phyloP scores from a whole-genome alignment of 2,329 filamentous ascomycete species.

The Monilinia vaccinii-corymbosi region DNA sequence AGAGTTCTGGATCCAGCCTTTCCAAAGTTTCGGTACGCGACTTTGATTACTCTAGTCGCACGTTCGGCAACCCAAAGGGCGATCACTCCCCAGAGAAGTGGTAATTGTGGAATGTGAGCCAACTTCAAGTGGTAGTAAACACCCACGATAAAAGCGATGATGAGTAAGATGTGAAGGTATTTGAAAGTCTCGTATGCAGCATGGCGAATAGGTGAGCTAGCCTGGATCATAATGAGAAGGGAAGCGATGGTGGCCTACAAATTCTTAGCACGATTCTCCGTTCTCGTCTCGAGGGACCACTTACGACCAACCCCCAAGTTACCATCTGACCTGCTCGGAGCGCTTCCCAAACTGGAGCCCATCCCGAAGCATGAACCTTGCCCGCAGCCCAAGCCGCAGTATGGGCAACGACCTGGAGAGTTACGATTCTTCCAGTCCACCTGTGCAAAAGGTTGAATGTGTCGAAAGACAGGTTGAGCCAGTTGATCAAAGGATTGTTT shows the following conservation, averaged over 20 bases:
- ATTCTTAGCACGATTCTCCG: conserved; percentile 10
- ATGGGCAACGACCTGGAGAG: conserved; percentile 60
- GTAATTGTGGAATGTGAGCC: conserved; percentile 44
- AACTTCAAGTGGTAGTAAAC: conserved; percentile 60
- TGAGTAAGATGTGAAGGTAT: conserved; percentile 58
- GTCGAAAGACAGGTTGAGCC: conserved; percentile 69
- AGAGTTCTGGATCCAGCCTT: conserved; percentile 57
- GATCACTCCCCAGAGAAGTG: conserved; percentile 52
- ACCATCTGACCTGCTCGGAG: conserved; percentile 33
- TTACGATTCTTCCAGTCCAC: conserved; percentile 70
- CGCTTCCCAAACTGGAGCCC: conserved; percentile 35
- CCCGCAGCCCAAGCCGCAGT: conserved; percentile 49
- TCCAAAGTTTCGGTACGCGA: conserved; percentile 59
- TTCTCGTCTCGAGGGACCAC: conserved; percentile 22
- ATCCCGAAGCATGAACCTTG: conserved; percentile 36
- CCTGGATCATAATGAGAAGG: conserved; percentile 55
- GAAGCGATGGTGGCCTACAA: conserved; percentile 49
- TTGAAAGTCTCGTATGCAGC: conserved; percentile 76
- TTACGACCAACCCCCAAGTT: conserved; percentile 55
- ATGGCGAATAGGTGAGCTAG: conserved; percentile 61
- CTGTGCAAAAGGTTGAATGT: conserved; percentile 75
- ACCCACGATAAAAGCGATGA: conserved; percentile 49
- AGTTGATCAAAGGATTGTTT: conserved; percentile 68
- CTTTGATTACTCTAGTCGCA: conserved; percentile 44
- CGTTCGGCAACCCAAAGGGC: conserved; percentile 62